Evolutionary conservation across 140 eudicot genomes (phyloP), one percentile per base, ranked within the genome.

Genomic region (Senecio squalidus): DNA sequence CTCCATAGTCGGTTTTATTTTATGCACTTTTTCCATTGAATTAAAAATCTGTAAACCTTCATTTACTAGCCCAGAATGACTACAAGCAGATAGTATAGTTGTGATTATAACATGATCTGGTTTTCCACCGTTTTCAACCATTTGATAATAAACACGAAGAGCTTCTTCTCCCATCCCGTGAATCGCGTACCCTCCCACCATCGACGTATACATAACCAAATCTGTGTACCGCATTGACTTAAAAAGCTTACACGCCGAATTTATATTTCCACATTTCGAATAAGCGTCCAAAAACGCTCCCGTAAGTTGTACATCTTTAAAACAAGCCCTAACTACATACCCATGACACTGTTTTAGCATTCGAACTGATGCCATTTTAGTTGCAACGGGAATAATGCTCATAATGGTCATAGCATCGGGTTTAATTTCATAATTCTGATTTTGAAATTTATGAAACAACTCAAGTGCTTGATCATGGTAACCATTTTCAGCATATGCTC

Each of bases 111-210:
- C 94, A 38, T 90, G 84, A 78, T 90, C 97, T 0, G 95, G 94
- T 60, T 75, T 74, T 55, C 72, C 47, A n/a, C 83, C 89, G n/a
- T 73, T 56, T 28, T 74, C 80, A 30, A 90, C 80, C 95, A 85
- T 85, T 40, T 73, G 60, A 52, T 33, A 47, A 70, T 72, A 90
- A 14, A 82, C 64, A 29, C 18, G 48, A 14, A 90, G 67, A 55
- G 97, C 97, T 68, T 90, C 71, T 51, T 72, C 60, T 6, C 94
- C 95, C 97, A 78, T 80, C 4, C 97, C 97, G 58, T 90, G 94
- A 84, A 78, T 80, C 7, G 97, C 90, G 26, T 74, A 80, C 50
- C 94, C 97, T 70, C 95, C 89, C 21, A 86, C 74, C 95, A 85
- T 80, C 20, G 95, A 82, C 0, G 97, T 85, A 67, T 80, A 82